A percentile compares a stretch with the other conserved stretches of the same genome.
phyloP scores from a whole-genome alignment of 176 grass and related monocot species.

The Paspalum vaginatum region DNA sequence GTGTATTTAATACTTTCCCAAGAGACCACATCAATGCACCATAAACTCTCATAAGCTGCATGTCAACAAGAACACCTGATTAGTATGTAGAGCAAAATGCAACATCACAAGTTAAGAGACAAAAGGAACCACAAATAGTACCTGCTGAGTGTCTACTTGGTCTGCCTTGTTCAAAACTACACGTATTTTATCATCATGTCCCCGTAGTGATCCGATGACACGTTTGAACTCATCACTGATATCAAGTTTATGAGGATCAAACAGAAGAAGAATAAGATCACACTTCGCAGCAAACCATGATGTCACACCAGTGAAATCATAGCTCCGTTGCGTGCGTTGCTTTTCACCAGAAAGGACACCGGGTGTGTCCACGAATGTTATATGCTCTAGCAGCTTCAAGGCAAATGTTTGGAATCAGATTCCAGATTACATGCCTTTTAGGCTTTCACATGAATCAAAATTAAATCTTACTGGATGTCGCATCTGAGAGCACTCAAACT shows the following conservation, averaged over 20 bases:
- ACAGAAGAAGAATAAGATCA: conserved; percentile 93
- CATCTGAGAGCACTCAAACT: conserved; percentile 99
- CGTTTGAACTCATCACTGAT: conserved; percentile 92
- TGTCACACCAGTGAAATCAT: conserved; percentile 86
- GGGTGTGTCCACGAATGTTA: conserved; percentile 95
- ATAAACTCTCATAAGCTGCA: conserved; percentile 98
- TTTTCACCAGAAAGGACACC: conserved; percentile 97
- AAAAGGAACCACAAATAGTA: conserved; percentile 23
- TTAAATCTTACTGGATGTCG: conserved; percentile 82
- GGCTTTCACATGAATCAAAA: conserved; percentile 29
- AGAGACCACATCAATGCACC: conserved; percentile 99
- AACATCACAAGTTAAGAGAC: conserved; percentile 17
- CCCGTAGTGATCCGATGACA: conserved; percentile 81
- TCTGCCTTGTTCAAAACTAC: conserved; percentile 96
- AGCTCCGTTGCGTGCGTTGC: conserved; percentile 83
- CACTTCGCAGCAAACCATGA: conserved; percentile 96
- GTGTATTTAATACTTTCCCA: conserved; percentile 97
- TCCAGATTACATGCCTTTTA: conserved; percentile 32
- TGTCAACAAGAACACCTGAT: conserved; percentile 23
- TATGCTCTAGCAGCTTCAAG: conserved; percentile 88
- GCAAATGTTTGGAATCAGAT: conserved; percentile 39
- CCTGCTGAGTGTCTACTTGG: conserved; percentile 95
- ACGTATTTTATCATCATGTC: conserved; percentile 95
- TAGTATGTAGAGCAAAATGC: conserved; percentile 16
- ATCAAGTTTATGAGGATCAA: conserved; percentile 96